Percentiles rank a stretch among this genome's conserved stretches.
Conservation (phyloP, 2,329 filamentous ascomycete species). For the Pestalotiopsis fici region DNA sequence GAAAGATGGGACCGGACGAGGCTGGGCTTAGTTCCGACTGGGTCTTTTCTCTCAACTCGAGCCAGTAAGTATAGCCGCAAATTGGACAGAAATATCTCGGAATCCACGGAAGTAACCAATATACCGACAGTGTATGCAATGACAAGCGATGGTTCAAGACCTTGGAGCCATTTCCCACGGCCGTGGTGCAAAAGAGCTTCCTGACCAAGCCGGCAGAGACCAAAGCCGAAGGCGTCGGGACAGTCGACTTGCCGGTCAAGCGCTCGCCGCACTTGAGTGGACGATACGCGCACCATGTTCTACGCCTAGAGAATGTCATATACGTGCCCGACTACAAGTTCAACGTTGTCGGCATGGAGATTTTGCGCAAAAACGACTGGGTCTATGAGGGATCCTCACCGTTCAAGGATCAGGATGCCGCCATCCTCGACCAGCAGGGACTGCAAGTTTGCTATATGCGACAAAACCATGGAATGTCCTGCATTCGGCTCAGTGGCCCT, state of each 20-base stretch:
- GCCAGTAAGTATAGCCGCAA: background rate
- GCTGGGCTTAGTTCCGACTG: background rate
- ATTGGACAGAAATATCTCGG: too few species aligned
- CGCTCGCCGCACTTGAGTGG: background rate
- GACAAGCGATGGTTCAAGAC: background rate
- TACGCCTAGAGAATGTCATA: background rate
- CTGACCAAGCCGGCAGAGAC: background rate
- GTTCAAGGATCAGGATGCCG: background rate
- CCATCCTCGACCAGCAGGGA: background rate
- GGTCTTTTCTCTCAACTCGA: background rate
- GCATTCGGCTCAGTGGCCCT: background rate
- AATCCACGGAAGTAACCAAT: background rate
- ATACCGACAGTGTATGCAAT: background rate
- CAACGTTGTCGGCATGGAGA: background rate
- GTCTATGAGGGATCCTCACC: background rate
- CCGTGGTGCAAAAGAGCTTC: background rate
- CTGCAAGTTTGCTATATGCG: background rate
- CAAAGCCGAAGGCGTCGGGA: background rate
- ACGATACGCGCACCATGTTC: background rate
- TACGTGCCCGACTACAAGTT: background rate
- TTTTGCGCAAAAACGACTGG: background rate
- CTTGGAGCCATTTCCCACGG: background rate
- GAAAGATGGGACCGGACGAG: background rate
- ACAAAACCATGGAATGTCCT: background rate
- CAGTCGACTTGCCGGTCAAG: background rate